phyloP scores from a whole-genome alignment of 1,284 basidiomycete genomes.

The Mycosarcoma maydis region DNA sequence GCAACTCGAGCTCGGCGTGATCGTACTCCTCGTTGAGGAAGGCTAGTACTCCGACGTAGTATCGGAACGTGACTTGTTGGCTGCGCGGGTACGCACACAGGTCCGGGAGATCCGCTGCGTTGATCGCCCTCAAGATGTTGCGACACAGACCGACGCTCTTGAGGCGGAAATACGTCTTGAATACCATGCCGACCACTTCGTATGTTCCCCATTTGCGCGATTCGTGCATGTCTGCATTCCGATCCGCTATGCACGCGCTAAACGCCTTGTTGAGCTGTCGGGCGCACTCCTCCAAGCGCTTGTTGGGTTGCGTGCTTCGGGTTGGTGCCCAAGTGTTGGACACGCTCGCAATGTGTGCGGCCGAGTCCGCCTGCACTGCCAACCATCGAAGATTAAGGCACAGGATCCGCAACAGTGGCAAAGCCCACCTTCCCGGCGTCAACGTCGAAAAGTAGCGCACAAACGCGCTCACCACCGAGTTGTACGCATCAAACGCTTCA shows the following conservation, averaged over 20 bases:
- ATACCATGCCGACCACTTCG: constrained; percentile 87
- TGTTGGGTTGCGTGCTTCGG: constrained; percentile 60
- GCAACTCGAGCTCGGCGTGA: constrained; percentile 81
- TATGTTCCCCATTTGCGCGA: constrained; percentile 91
- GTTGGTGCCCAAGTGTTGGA: no score
- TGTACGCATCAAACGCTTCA: constrained; percentile 54
- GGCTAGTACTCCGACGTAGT: constrained; percentile 91
- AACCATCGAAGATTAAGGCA: constrained; percentile 56
- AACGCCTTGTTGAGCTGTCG: constrained; percentile 91
- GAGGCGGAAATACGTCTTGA: constrained; percentile 96
- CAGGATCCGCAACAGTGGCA: constrained; percentile 53
- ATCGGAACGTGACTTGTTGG: constrained; percentile 81
- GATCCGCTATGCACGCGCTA: constrained; percentile 85
- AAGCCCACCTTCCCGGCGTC: constrained; percentile 56
- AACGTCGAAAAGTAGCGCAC: constrained; percentile 52
- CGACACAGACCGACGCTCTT: constrained; percentile 89
- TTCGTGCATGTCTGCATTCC: constrained; percentile 74
- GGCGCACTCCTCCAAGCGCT: constrained; percentile 88
- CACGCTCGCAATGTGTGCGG: no score
- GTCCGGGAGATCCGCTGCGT: constrained; percentile 85
- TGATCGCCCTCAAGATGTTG: constrained; percentile 88
- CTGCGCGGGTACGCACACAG: constrained; percentile 79
- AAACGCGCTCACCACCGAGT: constrained; percentile 45
- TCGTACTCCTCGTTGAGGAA: constrained; percentile 89
- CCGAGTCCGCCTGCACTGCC: constrained; percentile 48